These are phyloP conservation scores for Pythium oligandrum DNA, from an alignment of 352 stramenopile species.

Conservation along the genomic window DNA sequence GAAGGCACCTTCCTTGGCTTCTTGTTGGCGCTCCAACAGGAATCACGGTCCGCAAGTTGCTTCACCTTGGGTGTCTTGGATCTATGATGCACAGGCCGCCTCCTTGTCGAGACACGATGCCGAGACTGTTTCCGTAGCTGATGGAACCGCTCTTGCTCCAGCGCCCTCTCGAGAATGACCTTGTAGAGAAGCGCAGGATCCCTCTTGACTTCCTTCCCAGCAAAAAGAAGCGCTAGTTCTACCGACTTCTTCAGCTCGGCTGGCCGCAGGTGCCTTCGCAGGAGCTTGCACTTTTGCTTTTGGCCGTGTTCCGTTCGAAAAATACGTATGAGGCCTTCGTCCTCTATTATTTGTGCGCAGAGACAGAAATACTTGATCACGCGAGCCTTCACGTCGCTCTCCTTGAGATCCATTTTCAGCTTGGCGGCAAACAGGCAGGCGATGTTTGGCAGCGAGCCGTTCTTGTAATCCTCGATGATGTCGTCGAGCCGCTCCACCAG, in stretches of 20 bases:
- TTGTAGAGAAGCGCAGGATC: constrained; percentile 10
- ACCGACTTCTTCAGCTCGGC: constrained; percentile 6
- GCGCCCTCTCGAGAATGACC: constrained; percentile 13
- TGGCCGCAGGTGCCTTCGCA: constrained; percentile 7
- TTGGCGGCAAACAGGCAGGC: constrained; percentile 10
- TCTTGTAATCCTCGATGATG: constrained; percentile 19
- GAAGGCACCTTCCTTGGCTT: too few relatives aligned
- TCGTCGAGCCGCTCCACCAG: constrained; percentile 11
- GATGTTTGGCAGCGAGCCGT: constrained; percentile 11
- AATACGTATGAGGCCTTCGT: constrained; percentile 10
- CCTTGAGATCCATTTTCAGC: constrained; percentile 17
- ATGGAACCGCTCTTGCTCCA: constrained; percentile 18
- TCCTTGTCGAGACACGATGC: too few relatives aligned
- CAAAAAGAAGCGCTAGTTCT: constrained; percentile 6
- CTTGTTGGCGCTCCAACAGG: too few relatives aligned
- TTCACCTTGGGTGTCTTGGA: too few relatives aligned
- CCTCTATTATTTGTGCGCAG: constrained; percentile 14
- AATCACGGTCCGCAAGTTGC: too few relatives aligned
- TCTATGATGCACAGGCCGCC: too few relatives aligned
- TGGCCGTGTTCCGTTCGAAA: constrained; percentile 11
- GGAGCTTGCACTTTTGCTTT: constrained; percentile 13
- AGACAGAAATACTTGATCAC: constrained; percentile 19
- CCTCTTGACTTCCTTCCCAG: constrained; percentile 3
- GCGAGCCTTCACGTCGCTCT: constrained; percentile 18
- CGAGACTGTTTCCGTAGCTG: constrained; percentile 1